Conservation (phyloP, 1,139 yeast genomes). For the Arxiozyma telluris region DNA sequence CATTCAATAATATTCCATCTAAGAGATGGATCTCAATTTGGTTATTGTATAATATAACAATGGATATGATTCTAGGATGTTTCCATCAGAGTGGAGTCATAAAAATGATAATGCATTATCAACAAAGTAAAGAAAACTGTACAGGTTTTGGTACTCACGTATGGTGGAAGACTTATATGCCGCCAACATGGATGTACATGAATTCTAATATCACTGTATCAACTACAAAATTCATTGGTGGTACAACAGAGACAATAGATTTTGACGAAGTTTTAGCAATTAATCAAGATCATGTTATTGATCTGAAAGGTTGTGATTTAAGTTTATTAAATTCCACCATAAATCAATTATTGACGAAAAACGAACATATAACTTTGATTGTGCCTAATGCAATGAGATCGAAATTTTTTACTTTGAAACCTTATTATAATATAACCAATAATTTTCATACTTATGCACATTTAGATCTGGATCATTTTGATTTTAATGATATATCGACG, state of each 20-base stretch:
- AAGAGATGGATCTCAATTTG: conserved; percentile 37
- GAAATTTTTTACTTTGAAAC: conserved; percentile 8
- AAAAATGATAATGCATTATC: conserved; percentile 44
- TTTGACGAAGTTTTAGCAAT: conserved; percentile 10
- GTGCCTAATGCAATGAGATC: conserved; percentile 42
- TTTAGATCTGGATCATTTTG: conserved; percentile 58
- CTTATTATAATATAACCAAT: conserved; percentile 18
- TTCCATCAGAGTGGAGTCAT: conserved; percentile 88
- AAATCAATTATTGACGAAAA: conserved; percentile 12
- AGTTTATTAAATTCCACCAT: conserved; percentile 23
- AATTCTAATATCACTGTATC: conserved; percentile 25
- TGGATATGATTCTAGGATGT: conserved; percentile 65
- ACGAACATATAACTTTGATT: conserved; percentile 32
- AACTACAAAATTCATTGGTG: conserved; percentile 21
- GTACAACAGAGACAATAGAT: conserved; percentile 15
- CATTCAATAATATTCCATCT: conserved; percentile 30
- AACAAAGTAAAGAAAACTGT: conserved; percentile 15
- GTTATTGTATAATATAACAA: conserved; percentile 53
- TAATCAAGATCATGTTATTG: conserved; percentile 28
- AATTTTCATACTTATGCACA: conserved; percentile 44
- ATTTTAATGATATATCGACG: conserved; percentile 37
- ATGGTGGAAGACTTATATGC: conserved; percentile 95
- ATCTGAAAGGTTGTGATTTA: conserved; percentile 33
- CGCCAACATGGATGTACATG: conserved; percentile 82
- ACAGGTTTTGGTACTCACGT: conserved; percentile 35